Conservation (phyloP, 1,284 basidiomycete species). For the Laetiporus sulphureus region DNA sequence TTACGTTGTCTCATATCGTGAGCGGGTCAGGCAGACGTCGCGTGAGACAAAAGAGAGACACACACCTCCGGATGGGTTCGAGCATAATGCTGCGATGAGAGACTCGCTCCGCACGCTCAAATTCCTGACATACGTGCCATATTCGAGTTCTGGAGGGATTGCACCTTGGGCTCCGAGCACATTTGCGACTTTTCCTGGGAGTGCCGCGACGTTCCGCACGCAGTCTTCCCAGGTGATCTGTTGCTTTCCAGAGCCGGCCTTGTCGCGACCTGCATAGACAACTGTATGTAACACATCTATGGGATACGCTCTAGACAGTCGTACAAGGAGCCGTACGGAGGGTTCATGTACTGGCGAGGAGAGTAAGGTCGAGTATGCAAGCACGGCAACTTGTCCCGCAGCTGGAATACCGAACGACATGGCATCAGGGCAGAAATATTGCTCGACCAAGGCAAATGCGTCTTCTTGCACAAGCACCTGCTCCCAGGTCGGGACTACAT, state of each 20-base stretch:
- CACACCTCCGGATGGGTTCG: constrained; percentile 24
- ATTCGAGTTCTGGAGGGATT: constrained; percentile 43
- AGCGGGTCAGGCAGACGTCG: constrained; percentile 1
- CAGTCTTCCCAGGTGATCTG: constrained; percentile 60
- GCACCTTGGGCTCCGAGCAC: constrained; percentile 32
- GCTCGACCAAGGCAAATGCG: constrained; percentile 39
- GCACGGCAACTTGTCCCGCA: constrained; percentile 48
- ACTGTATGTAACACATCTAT: constrained; percentile 58
- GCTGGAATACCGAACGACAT: constrained; percentile 41
- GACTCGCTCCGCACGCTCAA: constrained; percentile 50
- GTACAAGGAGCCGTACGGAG: constrained; percentile 45
- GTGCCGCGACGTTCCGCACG: constrained; percentile 48
- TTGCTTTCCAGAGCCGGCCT: constrained; percentile 20
- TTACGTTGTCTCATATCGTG: constrained; percentile 5
- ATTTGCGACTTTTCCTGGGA: constrained; percentile 69
- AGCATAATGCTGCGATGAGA: constrained; percentile 31
- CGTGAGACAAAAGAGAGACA: constrained; percentile 2
- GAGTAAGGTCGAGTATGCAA: constrained; percentile 57
- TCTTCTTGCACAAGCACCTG: constrained; percentile 42
- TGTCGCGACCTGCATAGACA: constrained; percentile 30
- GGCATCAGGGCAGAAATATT: constrained; percentile 66
- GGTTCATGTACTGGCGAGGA: constrained; percentile 41
- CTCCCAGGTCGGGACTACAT: constrained; percentile 67
- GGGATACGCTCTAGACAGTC: constrained; percentile 53
- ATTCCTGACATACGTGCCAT: constrained; percentile 45